Conservation (phyloP, 768 basidiomycete species). For the Auriculariales sp. region DNA sequence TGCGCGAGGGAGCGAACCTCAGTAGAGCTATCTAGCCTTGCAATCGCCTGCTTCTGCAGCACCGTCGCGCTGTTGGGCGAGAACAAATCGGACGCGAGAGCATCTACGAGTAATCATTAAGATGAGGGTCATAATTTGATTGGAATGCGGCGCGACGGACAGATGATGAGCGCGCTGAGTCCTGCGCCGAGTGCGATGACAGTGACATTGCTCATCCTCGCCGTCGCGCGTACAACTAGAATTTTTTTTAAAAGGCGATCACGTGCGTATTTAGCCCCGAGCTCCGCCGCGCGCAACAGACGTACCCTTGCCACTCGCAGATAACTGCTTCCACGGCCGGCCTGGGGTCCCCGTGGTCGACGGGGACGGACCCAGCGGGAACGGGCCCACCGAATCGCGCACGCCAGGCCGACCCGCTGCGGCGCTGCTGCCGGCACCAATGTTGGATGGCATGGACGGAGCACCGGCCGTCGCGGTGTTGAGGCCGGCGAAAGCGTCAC, state of each 20-base stretch:
- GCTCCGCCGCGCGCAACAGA: neutral
- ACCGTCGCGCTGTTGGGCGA: constrained; percentile 83
- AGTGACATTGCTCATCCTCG: constrained; percentile 34
- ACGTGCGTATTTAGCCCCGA: constrained; percentile 7
- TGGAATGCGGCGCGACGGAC: constrained; percentile 4
- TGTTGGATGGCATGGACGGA: no score
- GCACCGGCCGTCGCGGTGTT: neutral
- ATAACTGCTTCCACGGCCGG: constrained; percentile 64
- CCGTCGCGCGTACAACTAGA: constrained; percentile 41
- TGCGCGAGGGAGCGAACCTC: constrained; percentile 19
- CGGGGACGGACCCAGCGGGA: constrained; percentile 56
- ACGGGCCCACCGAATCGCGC: constrained; percentile 55
- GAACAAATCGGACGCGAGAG: constrained; percentile 69
- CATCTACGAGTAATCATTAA: constrained; percentile 19
- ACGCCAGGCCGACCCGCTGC: neutral
- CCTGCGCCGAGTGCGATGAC: constrained; percentile 67
- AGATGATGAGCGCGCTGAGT: constrained; percentile 57
- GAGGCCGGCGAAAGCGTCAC: neutral
- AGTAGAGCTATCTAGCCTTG: constrained; percentile 31
- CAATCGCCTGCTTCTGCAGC: constrained; percentile 48
- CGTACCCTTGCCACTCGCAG: constrained; percentile 61
- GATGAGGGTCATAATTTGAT: neutral
- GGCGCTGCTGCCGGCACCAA: no score
- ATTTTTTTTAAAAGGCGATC: constrained; percentile 33
- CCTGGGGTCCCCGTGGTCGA: constrained; percentile 35